Conservation (phyloP, 805 yeast species). For the Pichia insulana region DNA sequence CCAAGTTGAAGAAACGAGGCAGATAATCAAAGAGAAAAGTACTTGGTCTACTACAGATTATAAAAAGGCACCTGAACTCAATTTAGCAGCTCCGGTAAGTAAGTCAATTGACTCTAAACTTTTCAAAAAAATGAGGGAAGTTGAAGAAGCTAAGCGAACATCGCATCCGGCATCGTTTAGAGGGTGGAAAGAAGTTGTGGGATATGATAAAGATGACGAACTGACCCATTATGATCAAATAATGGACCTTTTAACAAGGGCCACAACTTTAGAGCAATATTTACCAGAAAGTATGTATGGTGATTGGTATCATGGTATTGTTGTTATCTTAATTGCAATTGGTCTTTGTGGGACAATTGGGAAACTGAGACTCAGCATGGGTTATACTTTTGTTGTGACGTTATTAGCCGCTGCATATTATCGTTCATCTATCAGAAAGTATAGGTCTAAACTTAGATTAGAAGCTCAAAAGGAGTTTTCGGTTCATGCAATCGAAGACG, state of each 20-base stretch:
- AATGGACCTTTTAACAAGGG: constrained; percentile 57
- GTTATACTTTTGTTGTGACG: constrained; percentile 71
- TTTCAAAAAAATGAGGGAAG: constrained; percentile 13
- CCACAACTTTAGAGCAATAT: constrained; percentile 67
- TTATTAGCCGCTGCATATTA: constrained; percentile 58
- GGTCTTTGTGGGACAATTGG: constrained; percentile 74
- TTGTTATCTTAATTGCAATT: constrained; percentile 55
- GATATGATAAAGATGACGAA: constrained; percentile 66
- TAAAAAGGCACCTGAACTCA: constrained; percentile 4
- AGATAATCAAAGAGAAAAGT: too few relatives aligned
- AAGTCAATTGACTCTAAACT: constrained; percentile 20
- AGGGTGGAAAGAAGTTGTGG: constrained; percentile 94
- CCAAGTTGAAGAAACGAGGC: too few relatives aligned
- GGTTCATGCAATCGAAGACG: constrained; percentile 72
- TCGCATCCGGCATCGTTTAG: constrained; percentile 61
- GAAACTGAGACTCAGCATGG: constrained; percentile 63
- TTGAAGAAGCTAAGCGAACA: constrained; percentile 28
- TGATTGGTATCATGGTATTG: constrained; percentile 95
- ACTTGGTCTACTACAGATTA: too few relatives aligned
- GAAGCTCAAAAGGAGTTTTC: constrained; percentile 81
- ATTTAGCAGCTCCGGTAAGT: constrained; percentile 23
- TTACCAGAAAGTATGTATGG: constrained; percentile 76
- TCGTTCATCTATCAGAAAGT: constrained; percentile 74
- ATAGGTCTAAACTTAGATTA: constrained; percentile 67
- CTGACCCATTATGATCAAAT: constrained; percentile 63